These are phyloP conservation scores for Lophium mytilinum DNA, from an alignment of 495 filamentous ascomycete species.

Conservation along the genomic window DNA sequence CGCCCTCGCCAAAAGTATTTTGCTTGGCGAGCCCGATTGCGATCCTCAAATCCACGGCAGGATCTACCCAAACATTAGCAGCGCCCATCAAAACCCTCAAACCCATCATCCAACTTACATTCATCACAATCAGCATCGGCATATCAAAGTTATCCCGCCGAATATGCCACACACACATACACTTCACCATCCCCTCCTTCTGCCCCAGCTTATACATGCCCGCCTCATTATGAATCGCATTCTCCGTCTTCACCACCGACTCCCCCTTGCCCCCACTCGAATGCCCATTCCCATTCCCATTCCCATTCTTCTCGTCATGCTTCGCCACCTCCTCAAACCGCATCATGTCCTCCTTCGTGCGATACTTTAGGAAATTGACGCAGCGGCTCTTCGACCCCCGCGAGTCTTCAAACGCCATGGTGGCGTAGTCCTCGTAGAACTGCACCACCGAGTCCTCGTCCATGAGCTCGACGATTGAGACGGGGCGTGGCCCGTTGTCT, in stretches of 20 bases:
- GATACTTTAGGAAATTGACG: constrained; percentile 87
- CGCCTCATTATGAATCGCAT: constrained; percentile 61
- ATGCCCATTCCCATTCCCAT: background rate
- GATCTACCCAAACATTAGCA: constrained; percentile 34
- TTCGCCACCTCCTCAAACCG: constrained; percentile 22
- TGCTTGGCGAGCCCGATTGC: too few relatives aligned
- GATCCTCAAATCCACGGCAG: constrained; percentile 35
- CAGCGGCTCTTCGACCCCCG: constrained; percentile 71
- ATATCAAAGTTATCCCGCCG: constrained; percentile 97
- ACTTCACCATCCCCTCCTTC: constrained; percentile 86
- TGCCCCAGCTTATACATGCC: constrained; percentile 66
- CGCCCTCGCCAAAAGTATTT: too few relatives aligned
- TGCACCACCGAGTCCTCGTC: constrained; percentile 89
- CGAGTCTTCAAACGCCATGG: constrained; percentile 82
- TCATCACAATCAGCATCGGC: constrained; percentile 95
- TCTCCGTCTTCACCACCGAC: constrained; percentile 35
- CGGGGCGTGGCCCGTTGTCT: constrained; percentile 50
- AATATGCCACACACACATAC: constrained; percentile 92
- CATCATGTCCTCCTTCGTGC: constrained; percentile 57
- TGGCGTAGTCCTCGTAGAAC: constrained; percentile 94
- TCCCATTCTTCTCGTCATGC: constrained; percentile 12
- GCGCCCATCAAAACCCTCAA: too few relatives aligned
- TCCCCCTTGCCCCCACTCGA: constrained; percentile 1
- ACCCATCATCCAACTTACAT: too few relatives aligned
- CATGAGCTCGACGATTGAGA: constrained; percentile 84